These are phyloP conservation scores for Xerocomus brunneocitrinus DNA, from an alignment of 768 basidiomycete species.

Conservation along the genomic window DNA sequence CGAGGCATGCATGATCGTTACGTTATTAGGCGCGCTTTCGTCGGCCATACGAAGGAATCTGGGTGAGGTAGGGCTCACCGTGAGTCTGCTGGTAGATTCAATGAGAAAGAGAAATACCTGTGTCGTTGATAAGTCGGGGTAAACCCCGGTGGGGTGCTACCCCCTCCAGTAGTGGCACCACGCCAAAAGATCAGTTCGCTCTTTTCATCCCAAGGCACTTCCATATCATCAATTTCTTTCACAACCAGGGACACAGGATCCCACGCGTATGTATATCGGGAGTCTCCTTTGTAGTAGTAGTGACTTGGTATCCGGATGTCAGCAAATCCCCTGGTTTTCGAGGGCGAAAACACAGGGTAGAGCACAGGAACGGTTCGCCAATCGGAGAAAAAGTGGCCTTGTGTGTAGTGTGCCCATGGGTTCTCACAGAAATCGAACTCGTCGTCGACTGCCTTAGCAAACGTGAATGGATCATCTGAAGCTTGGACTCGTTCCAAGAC, in stretches of 20 bases:
- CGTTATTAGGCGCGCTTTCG: conserved; percentile 40
- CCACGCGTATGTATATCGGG: conserved; percentile 88
- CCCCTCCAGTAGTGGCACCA: conserved; percentile 94
- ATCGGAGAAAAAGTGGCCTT: conserved; percentile 97
- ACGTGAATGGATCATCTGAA: conserved; percentile 56
- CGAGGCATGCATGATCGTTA: conserved; percentile 66
- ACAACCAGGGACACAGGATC: conserved; percentile 69
- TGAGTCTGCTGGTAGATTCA: conserved; percentile 1
- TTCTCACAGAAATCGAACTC: conserved; percentile 72
- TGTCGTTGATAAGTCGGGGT: conserved; percentile 82
- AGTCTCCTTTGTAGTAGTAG: conserved; percentile 86
- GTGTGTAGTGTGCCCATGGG: conserved; percentile 80
- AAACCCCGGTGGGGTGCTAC: conserved; percentile 81
- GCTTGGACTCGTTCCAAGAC: conserved; percentile 22
- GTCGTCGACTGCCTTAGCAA: conserved; percentile 57
- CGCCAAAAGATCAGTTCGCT: conserved; percentile 89
- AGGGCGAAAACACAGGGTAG: conserved; percentile 94
- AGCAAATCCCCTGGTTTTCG: conserved; percentile 76
- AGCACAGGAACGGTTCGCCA: conserved; percentile 84
- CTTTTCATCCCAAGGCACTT: conserved; percentile 86
- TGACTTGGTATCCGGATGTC: conserved; percentile 95
- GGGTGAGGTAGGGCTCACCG: background rate
- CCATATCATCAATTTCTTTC: conserved; percentile 79
- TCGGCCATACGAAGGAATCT: conserved; percentile 79
- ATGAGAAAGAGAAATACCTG: conserved; percentile 40